A percentile compares a stretch with the other conserved stretches of the same genome.
These are phyloP conservation scores for Hericium coralloides DNA, from an alignment of 768 basidiomycete genomes.

Conservation along the genomic window DNA sequence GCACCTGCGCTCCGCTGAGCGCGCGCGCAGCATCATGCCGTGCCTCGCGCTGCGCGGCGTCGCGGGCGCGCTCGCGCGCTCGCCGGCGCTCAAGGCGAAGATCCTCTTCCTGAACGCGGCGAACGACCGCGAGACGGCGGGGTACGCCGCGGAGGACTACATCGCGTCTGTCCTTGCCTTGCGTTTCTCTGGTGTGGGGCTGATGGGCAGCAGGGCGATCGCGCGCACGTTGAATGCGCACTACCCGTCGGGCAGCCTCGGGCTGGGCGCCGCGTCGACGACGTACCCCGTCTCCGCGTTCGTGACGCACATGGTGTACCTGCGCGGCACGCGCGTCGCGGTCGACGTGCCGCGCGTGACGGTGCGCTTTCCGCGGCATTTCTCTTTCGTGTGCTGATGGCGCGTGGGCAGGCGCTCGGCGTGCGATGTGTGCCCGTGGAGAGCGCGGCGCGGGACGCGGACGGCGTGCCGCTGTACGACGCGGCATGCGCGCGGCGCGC, in stretches of 20 bases:
- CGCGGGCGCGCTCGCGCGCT: constrained; percentile 67
- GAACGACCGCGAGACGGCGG: constrained; percentile 87
- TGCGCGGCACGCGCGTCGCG: constrained; percentile 50
- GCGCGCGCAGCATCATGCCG: constrained; percentile 62
- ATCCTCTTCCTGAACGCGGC: constrained; percentile 76
- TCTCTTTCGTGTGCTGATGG: not conserved
- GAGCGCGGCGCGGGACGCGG: constrained; percentile 17
- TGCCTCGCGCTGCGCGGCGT: constrained; percentile 83
- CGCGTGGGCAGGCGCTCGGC: constrained; percentile 40
- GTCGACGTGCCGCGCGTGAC: constrained; percentile 55
- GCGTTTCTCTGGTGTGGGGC: constrained; percentile 3
- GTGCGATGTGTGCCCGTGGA: constrained; percentile 49
- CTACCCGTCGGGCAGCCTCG: constrained; percentile 41
- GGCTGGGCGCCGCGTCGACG: constrained; percentile 49
- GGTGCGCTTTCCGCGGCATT: constrained; percentile 35
- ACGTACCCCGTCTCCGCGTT: constrained; percentile 72
- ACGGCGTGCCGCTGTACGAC: constrained; percentile 33
- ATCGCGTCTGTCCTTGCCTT: constrained; percentile 42
- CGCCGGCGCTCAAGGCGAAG: constrained; percentile 64
- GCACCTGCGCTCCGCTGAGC: not conserved
- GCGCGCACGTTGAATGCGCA: constrained; percentile 56
- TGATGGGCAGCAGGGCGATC: constrained; percentile 58
- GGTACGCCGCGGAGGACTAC: constrained; percentile 79
- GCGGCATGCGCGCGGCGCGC: constrained; percentile 36
- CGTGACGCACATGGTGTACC: constrained; percentile 77